Conservation (phyloP, 1,284 basidiomycete species). For the Microbotryum scabiosae region DNA sequence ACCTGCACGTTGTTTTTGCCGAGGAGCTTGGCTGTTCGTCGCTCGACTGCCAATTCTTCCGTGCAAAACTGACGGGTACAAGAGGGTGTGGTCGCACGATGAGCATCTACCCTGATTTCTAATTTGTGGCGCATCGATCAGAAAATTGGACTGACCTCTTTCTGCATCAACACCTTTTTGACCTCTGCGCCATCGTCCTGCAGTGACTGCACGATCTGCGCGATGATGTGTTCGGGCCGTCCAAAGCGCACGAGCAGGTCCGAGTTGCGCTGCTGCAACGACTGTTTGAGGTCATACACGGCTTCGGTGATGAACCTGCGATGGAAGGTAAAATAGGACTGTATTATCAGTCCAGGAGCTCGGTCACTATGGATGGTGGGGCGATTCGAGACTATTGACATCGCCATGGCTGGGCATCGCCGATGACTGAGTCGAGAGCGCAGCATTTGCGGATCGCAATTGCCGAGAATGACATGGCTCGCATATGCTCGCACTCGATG, state of each 20-base stretch:
- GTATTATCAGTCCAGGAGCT: no score
- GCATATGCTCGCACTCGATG: no score
- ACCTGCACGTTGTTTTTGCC: constrained; percentile 29
- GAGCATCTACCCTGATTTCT: neutral
- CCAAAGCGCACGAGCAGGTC: constrained; percentile 49
- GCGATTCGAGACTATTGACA: no score
- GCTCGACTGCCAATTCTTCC: constrained; percentile 35
- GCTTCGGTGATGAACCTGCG: constrained; percentile 46
- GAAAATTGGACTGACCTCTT: constrained; percentile 38
- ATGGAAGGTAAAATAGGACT: neutral
- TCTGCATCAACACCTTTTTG: constrained; percentile 44
- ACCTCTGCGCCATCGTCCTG: constrained; percentile 41
- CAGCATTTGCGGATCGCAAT: no score
- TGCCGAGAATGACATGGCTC: no score
- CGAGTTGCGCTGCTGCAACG: constrained; percentile 42
- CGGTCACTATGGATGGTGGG: no score
- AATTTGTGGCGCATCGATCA: neutral
- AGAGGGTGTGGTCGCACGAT: neutral
- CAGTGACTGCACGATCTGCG: constrained; percentile 40
- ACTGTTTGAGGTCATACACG: constrained; percentile 45
- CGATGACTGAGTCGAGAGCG: no score
- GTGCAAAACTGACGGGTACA: constrained; percentile 33
- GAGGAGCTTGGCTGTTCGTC: constrained; percentile 22
- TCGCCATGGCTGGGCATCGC: no score
- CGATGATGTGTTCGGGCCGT: constrained; percentile 43